Percentiles rank a stretch among this genome's conserved stretches.
These are phyloP conservation scores for Paraglomus brasilianum DNA, from an alignment of 192 early-diverging fungal species.

Conservation along the genomic window DNA sequence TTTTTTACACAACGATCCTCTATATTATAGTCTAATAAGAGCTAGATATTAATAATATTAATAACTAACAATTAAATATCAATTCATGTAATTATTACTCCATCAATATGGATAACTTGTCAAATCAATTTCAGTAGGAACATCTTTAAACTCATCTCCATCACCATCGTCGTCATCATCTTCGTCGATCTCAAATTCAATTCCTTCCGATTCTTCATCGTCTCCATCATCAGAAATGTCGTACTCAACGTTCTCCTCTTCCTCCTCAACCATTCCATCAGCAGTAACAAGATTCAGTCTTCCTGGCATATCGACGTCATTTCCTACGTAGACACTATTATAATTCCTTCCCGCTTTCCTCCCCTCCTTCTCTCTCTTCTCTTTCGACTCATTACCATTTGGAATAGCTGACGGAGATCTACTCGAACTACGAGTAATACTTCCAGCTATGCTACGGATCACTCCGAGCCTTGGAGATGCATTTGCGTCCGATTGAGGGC, in stretches of 20 bases:
- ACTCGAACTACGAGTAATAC: background rate
- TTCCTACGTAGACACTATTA: background rate
- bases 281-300: constrained; percentile 18
- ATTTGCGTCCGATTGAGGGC: background rate
- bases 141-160: background rate
- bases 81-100: too few species aligned
- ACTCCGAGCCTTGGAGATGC: constrained; percentile 33
- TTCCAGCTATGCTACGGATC: constrained; percentile 38
- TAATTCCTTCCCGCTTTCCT: too few species aligned
- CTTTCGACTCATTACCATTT: background rate
- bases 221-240: constrained; percentile 16
- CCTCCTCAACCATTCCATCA: background rate
- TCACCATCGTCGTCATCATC: background rate
- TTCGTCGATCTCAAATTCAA: too few species aligned
- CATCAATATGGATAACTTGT: too few species aligned
- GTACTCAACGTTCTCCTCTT: background rate
- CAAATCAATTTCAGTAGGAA: too few species aligned
- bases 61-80: too few species aligned
- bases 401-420: background rate
- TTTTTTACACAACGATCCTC: too few species aligned
- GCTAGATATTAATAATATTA: too few species aligned
- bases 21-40: too few species aligned
- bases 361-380: too few species aligned
- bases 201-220: too few species aligned
- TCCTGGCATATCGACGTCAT: constrained; percentile 32